Conservation (phyloP, 345 rosid genomes). For the Euphorbia tirucalli region DNA sequence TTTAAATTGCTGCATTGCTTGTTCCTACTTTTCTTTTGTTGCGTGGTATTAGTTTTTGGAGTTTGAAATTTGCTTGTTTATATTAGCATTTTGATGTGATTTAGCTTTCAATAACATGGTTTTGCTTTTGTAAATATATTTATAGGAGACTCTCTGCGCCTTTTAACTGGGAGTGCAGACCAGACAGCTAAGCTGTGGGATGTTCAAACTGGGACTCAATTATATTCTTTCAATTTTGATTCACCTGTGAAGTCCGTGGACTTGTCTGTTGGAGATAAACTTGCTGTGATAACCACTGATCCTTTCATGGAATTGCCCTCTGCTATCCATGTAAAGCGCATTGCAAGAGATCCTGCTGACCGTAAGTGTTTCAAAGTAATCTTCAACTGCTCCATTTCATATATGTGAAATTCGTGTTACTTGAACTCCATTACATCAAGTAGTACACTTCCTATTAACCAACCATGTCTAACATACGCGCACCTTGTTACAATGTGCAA, state of each 20-base stretch:
- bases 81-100: neutral
- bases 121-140: neutral
- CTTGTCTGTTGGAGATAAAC: constrained; percentile 78
- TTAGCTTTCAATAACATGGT: neutral
- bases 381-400: neutral
- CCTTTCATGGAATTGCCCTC: constrained; percentile 88
- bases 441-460: neutral
- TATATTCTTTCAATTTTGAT: constrained; percentile 64
- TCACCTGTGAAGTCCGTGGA: constrained; percentile 92
- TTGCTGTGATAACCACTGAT: constrained; percentile 86
- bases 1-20: neutral
- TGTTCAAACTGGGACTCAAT: constrained; percentile 64
- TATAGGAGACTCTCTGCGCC: constrained; percentile 65
- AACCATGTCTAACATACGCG: neutral
- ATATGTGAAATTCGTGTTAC: neutral
- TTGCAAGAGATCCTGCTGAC: constrained; percentile 57
- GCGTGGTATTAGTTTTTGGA: neutral
- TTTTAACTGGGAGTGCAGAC: constrained; percentile 94
- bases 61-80: neutral
- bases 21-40: too few relatives aligned
- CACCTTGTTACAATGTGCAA: neutral
- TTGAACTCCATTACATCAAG: neutral
- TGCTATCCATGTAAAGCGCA: constrained; percentile 81
- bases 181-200: constrained; percentile 88
- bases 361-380: constrained; percentile 43